Base-by-base conservation (phyloP, 176 grass and related monocot species). In the Phoenix roebelenii region DNA sequence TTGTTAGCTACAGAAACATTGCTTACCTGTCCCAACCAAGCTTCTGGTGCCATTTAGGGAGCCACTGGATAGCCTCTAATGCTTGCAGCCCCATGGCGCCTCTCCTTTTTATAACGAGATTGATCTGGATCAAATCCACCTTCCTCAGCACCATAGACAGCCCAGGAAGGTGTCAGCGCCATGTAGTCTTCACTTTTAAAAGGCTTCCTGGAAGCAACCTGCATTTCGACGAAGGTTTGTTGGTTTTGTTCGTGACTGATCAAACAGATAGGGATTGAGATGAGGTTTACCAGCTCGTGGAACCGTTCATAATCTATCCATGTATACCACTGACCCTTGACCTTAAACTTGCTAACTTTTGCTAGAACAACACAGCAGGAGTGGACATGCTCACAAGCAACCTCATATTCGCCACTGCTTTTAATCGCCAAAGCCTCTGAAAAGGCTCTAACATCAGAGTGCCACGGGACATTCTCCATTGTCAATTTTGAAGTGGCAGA, bases 401-500 rank as follows among this genome's bases (percentile, higher is more conserved):
- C 79, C 82, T 92, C 81, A 24, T 97, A 92, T 7, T 72, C 22
- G 15, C 84, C 93, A 24, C 55, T 66, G 18, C 81, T 97, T 88
- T 97, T 92, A 18, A 63, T 61, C 25, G 93, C 87, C 60, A 97
- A 71, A 55, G 77, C 73, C 75, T 97, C 87, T 3, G 93, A 97
- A 28, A 97, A 92, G 57, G 83, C 75, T 74, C 83, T 85, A 61
- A 97, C 93, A 66, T 97, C 93, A 75, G 84, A 70, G 32, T 97
- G 93, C 87, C 93, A 97, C 1, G 93, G 93, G 26, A 92, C 93
- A 82, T 97, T 97, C 59, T 97, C 93, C 93, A 92, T 97, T 51
- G 93, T 97, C 84, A 97, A 72, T 55, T 97, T 97, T 59, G 93
- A 97, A 29, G 93, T 91, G 54, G 84, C 78, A 49, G 93, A 88